Percentiles rank a stretch among this genome's conserved stretches.
These are phyloP conservation scores for Podospora australis DNA, from an alignment of 495 filamentous ascomycete species.

Conservation along the genomic window DNA sequence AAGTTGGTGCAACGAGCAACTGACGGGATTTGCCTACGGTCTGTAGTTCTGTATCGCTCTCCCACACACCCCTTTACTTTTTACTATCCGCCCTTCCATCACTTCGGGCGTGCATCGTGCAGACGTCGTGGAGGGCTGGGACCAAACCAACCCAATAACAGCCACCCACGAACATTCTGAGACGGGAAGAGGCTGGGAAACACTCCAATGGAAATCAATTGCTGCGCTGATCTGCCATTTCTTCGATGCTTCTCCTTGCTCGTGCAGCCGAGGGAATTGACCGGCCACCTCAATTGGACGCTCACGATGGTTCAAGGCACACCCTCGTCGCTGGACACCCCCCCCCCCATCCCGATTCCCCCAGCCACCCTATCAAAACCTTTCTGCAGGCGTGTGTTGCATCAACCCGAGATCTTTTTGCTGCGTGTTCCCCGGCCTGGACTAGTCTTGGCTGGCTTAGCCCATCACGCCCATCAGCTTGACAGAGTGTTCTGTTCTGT, in stretches of 20 bases:
- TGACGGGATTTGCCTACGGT: too few species aligned
- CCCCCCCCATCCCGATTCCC: slow-evolving; percentile 9
- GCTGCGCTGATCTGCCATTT: slow-evolving; percentile 17
- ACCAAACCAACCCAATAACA: slow-evolving; percentile 20
- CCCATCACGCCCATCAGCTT: slow-evolving; percentile 1
- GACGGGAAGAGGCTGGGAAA: slow-evolving; percentile 24
- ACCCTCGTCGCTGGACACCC: too few species aligned
- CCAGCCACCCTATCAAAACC: slow-evolving; percentile 11
- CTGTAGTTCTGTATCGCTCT: too few species aligned
- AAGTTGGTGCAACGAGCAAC: too few species aligned
- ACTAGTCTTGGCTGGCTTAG: slow-evolving; percentile 3
- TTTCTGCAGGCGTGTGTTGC: slow-evolving; percentile 12
- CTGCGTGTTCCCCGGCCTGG: too few species aligned
- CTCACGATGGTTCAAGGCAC: too few species aligned
- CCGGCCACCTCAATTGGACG: slow-evolving; percentile 10
- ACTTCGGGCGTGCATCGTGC: slow-evolving; percentile 7
- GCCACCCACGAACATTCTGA: slow-evolving; percentile 22
- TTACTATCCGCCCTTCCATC: too few species aligned
- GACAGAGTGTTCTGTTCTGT: not conserved
- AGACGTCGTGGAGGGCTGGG: slow-evolving; percentile 9
- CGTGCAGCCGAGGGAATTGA: slow-evolving; percentile 20
- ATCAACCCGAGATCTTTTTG: slow-evolving; percentile 20
- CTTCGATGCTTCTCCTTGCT: slow-evolving; percentile 15
- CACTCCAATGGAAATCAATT: slow-evolving; percentile 17
- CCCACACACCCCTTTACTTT: not conserved